Evolutionary conservation across 306 rosid genomes (phyloP), one percentile per base, ranked within the genome.

Genomic region (Herpetospermum pedunculosum): DNA sequence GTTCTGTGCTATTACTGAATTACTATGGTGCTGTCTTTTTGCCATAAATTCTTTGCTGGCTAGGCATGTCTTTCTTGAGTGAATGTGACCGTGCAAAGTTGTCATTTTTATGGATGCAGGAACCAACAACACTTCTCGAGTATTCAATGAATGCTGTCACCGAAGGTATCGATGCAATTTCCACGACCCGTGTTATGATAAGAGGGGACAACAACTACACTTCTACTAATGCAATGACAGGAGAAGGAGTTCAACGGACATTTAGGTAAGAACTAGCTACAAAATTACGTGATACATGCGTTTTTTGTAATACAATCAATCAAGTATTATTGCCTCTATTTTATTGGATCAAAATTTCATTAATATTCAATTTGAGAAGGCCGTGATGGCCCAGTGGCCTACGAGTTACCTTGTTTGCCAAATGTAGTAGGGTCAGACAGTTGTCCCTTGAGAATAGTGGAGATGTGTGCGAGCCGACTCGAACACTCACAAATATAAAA

Each of bases 91-190:
- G 32, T 65, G 38, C 11, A 41, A 38, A 55, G 16, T 40, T 74
- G 12, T 54, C 64, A 25, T 34, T 50, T 54, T 34, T 57, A 41
- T 71, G 69, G 34, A 23, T 85, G 83, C 96, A 95, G 99, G 97
- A 95, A 75, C 92, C 86, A 1, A 85, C 64, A 48, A 79, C 83
- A 8, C 99, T 95, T 76, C 87, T 92, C 10, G 99, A 95, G 83
- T 95, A 95, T 84, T 95, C 97, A 0, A 74, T 95, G 92, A 85
- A 2, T 80, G 88, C 89, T 7, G 97, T 92, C 37, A 95, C 99
- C 1, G 97, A 92, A 87, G 99, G 99, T 80, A 95, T 92, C 41
- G 99, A 95, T 80, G 96, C 99, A 75, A 95, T 95, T 80, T 97
- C 97, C 47, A 82, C 96, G 52, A 95, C 99, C 57, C 89, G 96